Conservation (phyloP, 495 filamentous ascomycete species). For the Neurospora discreta region DNA sequence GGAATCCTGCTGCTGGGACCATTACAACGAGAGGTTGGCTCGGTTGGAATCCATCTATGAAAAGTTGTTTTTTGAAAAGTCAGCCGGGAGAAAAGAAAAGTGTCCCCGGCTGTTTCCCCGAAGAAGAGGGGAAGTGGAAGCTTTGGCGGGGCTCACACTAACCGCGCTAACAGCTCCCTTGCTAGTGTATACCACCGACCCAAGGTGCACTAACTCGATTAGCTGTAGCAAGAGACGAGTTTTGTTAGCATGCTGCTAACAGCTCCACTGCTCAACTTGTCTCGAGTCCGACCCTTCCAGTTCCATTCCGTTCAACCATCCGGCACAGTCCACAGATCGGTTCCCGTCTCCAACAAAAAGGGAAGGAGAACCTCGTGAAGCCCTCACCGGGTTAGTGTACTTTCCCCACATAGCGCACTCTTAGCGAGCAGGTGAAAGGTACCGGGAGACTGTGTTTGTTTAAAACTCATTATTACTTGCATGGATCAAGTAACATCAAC, state of each 20-base stretch:
- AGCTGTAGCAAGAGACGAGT: background rate
- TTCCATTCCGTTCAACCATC: background rate
- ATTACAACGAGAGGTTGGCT: background rate
- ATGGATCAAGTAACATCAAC: background rate
- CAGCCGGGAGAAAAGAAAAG: background rate
- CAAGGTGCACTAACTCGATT: background rate
- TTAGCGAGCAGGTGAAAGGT: background rate
- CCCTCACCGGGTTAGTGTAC: background rate
- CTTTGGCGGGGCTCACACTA: background rate
- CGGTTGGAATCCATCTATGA: background rate
- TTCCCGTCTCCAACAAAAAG: background rate
- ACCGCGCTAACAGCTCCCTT: background rate
- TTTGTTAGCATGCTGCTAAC: background rate
- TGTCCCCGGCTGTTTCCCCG: background rate
- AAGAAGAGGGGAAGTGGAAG: background rate
- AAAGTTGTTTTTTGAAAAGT: background rate
- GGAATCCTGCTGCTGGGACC: background rate
- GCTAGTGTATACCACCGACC: background rate
- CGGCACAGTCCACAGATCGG: no score
- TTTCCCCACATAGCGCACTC: background rate
- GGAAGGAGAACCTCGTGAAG: background rate
- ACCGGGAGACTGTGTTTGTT: background rate
- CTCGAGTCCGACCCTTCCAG: background rate
- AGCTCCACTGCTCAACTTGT: background rate
- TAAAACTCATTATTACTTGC: background rate